phyloP scores from a whole-genome alignment of 2,329 filamentous ascomycete genomes.

The Hymenoscyphus fructigenus region DNA sequence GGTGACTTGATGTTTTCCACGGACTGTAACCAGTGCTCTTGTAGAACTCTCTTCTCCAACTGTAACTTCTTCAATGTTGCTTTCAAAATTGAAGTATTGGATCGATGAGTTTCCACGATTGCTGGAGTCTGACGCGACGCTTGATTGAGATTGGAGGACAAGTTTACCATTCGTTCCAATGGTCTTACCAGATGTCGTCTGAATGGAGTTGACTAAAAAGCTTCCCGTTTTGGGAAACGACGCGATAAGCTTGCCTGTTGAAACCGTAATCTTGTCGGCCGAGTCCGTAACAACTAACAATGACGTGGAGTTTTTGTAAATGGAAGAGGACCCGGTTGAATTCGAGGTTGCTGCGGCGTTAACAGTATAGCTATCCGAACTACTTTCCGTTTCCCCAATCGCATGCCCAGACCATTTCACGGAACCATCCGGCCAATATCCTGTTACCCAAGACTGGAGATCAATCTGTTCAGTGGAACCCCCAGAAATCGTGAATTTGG shows the following conservation, averaged over 20 bases:
- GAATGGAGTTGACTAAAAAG: slow-evolving; percentile 21
- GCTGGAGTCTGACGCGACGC: slow-evolving; percentile 39
- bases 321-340: not conserved
- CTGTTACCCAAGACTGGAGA: slow-evolving; percentile 56
- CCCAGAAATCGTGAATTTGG: slow-evolving; percentile 20
- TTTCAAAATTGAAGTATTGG: slow-evolving; percentile 47
- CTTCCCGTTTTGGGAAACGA: slow-evolving; percentile 23
- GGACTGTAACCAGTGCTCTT: slow-evolving; percentile 46
- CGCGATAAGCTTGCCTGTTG: slow-evolving; percentile 22
- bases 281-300: slow-evolving; percentile 3
- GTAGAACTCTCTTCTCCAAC: slow-evolving; percentile 44
- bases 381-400: slow-evolving; percentile 43
- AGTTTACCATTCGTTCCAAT: slow-evolving; percentile 44
- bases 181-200: slow-evolving; percentile 20
- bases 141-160: slow-evolving; percentile 52
- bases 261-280: slow-evolving; percentile 14
- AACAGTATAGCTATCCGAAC: slow-evolving; percentile 46
- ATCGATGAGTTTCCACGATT: slow-evolving; percentile 35
- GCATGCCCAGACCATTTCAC: slow-evolving; percentile 63
- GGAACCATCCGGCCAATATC: slow-evolving; percentile 59
- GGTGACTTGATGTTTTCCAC: slow-evolving; percentile 29
- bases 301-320: not conserved
- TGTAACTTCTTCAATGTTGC: slow-evolving; percentile 51
- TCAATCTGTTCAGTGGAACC: slow-evolving; percentile 10
- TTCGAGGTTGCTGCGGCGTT: slow-evolving; percentile 15